Percentiles rank a stretch among this genome's conserved stretches.
Conservation (phyloP, 1,139 yeast genomes). For the Blastobotrys proliferans region DNA sequence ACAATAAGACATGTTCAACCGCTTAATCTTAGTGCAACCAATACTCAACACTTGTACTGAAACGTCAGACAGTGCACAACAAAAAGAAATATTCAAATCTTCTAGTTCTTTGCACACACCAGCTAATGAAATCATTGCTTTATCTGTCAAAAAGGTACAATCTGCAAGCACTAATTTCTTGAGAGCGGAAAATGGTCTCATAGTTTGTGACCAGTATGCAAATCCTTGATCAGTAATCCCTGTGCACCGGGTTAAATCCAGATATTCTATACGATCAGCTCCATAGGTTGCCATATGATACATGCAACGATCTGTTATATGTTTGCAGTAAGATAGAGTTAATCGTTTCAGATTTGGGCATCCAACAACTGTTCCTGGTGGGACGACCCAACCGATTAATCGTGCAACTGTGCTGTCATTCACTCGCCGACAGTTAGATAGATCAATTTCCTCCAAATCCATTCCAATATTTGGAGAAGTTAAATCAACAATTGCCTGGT, state of each 20-base stretch:
- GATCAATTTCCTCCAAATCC: slow-evolving; percentile 54
- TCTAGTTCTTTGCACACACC: slow-evolving; percentile 56
- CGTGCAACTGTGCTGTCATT: slow-evolving; percentile 67
- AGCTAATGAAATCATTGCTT: slow-evolving; percentile 58
- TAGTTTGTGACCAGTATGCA: slow-evolving; percentile 52
- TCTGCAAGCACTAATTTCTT: slow-evolving; percentile 56
- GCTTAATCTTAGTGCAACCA: slow-evolving; percentile 55
- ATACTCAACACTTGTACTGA: slow-evolving; percentile 61
- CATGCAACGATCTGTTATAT: slow-evolving; percentile 65
- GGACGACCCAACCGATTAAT: slow-evolving; percentile 51
- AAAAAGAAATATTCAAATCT: slow-evolving; percentile 59
- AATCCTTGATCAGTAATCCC: slow-evolving; percentile 74
- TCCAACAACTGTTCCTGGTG: slow-evolving; percentile 40
- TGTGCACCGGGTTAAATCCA: slow-evolving; percentile 70
- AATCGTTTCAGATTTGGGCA: slow-evolving; percentile 54
- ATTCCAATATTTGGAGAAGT: slow-evolving; percentile 63
- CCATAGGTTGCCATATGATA: slow-evolving; percentile 59
- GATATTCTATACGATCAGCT: slow-evolving; percentile 48
- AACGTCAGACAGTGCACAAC: slow-evolving; percentile 69
- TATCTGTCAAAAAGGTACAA: slow-evolving; percentile 69
- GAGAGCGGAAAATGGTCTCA: slow-evolving; percentile 49
- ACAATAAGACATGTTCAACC: slow-evolving; percentile 63
- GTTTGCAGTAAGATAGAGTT: slow-evolving; percentile 67
- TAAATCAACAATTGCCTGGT: slow-evolving; percentile 76
- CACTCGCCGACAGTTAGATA: slow-evolving; percentile 70